A percentile compares a stretch with the other conserved stretches of the same genome.
Conservation (phyloP, 2,329 filamentous ascomycete species). For the Ceratocystis cacaofunesta region DNA sequence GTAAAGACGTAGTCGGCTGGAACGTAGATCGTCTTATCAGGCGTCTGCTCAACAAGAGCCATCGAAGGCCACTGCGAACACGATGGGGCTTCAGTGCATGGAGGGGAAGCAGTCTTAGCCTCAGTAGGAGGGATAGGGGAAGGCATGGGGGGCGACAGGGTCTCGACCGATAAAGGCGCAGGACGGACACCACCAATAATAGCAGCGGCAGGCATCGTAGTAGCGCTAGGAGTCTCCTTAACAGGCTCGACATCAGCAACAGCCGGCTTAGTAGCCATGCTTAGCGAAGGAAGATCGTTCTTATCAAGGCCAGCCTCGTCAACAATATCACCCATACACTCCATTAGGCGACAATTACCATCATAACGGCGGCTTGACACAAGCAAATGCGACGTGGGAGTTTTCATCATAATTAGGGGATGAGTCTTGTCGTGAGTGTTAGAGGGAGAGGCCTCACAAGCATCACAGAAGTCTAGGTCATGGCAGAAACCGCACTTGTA, state of each 20-base stretch:
- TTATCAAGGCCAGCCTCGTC: background rate
- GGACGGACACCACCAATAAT: background rate
- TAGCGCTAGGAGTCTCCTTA: conserved; percentile 3
- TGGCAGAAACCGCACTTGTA: conserved; percentile 97
- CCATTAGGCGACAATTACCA: conserved; percentile 46
- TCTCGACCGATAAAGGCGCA: conserved; percentile 23
- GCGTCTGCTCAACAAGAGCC: background rate
- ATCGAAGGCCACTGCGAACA: background rate
- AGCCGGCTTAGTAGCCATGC: conserved; percentile 12
- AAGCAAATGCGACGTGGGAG: conserved; percentile 50
- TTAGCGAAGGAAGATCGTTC: background rate
- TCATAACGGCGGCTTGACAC: conserved; percentile 57
- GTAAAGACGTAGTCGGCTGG: conserved; percentile 52
- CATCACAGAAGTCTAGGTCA: conserved; percentile 88
- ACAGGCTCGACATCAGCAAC: conserved; percentile 19
- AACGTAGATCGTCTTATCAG: conserved; percentile 24
- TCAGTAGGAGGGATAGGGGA: background rate
- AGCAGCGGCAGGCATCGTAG: conserved; percentile 19
- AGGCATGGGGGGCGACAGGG: conserved; percentile 47
- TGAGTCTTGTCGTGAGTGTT: conserved; percentile 91
- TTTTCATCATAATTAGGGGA: conserved; percentile 93
- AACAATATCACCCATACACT: conserved; percentile 53
- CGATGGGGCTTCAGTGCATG: background rate
- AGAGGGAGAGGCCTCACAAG: conserved; percentile 74
- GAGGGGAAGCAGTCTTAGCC: background rate